These are phyloP conservation scores for Pichia sp. DNA, from an alignment of 1,139 yeast genomes.

Conservation along the genomic window DNA sequence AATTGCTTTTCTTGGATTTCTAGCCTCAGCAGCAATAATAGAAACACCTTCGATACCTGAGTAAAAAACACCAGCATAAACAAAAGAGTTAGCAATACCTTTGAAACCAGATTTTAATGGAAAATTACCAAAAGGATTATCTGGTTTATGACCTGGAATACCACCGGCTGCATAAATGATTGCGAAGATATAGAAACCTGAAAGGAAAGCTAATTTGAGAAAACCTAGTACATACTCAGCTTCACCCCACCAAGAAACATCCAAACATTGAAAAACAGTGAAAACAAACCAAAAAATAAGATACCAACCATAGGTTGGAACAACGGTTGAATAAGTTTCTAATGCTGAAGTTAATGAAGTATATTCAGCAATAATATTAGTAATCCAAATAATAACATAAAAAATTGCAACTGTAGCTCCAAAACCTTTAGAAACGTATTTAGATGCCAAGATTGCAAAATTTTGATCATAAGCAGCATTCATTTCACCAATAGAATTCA, in stretches of 20 bases:
- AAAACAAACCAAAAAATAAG: slow-evolving; percentile 52
- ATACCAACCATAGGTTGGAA: slow-evolving; percentile 54
- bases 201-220: slow-evolving; percentile 43
- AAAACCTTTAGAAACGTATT: slow-evolving; percentile 48
- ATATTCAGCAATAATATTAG: slow-evolving; percentile 53
- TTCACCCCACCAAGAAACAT: slow-evolving; percentile 55
- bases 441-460: slow-evolving; percentile 47
- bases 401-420: slow-evolving; percentile 54
- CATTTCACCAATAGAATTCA: slow-evolving; percentile 54
- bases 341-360: slow-evolving; percentile 49
- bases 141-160: slow-evolving; percentile 43
- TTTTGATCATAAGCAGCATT: slow-evolving; percentile 50
- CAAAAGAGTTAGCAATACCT: slow-evolving; percentile 66
- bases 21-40: slow-evolving; percentile 50
- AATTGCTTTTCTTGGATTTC: slow-evolving; percentile 48
- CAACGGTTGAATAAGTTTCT: slow-evolving; percentile 47
- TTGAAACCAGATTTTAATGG: slow-evolving; percentile 53
- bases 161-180: slow-evolving; percentile 66
- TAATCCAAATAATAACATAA: slow-evolving; percentile 53
- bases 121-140: slow-evolving; percentile 43
- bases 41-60: slow-evolving; percentile 56
- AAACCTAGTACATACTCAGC: slow-evolving; percentile 53
- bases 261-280: slow-evolving; percentile 46
- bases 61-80: slow-evolving; percentile 58
- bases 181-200: slow-evolving; percentile 51